Evolutionary conservation across 179 eudicot genomes (phyloP), one percentile per base, ranked within the genome.

Genomic region (Monotropa hypopitys): DNA sequence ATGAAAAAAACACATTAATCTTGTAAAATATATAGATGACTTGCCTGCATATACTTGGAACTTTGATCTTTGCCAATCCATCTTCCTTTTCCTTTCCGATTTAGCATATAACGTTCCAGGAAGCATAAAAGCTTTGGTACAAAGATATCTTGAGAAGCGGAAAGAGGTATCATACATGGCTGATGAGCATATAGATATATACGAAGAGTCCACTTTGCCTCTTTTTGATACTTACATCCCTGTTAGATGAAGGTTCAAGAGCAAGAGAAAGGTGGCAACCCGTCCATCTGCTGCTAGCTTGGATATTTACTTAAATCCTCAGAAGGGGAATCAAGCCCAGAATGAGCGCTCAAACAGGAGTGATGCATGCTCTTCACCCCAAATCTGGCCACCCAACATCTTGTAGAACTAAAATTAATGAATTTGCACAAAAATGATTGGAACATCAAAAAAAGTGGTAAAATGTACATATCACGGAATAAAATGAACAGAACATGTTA

Each of bases 161-260:
- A 94, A 95, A 84, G 99, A 95, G 99, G 99, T 92, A 86, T 50
- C 70, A 79, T 42, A 9, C 54, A 49, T 78, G 81, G 66, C 74
- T 76, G 74, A 75, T 33, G 49, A 59, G 62, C 73, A 70, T 73
- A 75, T 40, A 12, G 40, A 73, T 49, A 43, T 46, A 21, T 46
- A 30, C 23, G 70, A 50, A 79, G 35, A 53, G 15, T 68, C 57
- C 38, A 54, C 72, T 76, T 72, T 51, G 47, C 50, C 78, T 67
- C 78, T 68, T 80, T 66, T 79, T 70, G 84, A 68, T 82, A 61
- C 87, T 88, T 75, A 83, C 81, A 49, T 74, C 66, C 50, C 73
- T 88, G 87, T 84, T 80, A 88, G 97, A 85, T 93, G 94, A 82
- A 94, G 95, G 86, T 92, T 89, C 80, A 94, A 89, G 94, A 84